Evolutionary conservation across 345 rosid genomes (phyloP), one percentile per base, ranked within the genome.

Genomic region (Pugionium cornutum): DNA sequence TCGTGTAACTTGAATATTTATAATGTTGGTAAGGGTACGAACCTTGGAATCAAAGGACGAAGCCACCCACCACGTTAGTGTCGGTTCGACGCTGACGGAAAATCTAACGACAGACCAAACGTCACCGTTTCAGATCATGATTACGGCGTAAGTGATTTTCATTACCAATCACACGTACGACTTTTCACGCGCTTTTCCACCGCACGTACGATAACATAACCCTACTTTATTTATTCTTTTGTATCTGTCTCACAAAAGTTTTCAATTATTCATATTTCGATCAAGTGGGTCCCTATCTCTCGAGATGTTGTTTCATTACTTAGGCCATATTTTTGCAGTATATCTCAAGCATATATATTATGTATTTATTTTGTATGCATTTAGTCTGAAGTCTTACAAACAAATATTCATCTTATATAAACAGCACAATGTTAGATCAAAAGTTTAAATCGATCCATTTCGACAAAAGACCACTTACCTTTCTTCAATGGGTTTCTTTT

Each of bases 371-470:
- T 49, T 58, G 32, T 46, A 49, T 50, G 35, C 45, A 68, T 33
- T 58, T 26, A 34, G 28, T 48, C 6, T 33, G 6, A 39, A 58
- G 58, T 58, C 50, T 41, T 58, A 29, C n/a, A 33, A 58, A 50
- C 36, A 68, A 67, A 49, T 34, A 33, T 58, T 48, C 51, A 31
- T 31, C 6, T 9, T 18, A 35, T 9, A 5, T 59, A 58, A 41
- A 59, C 27, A n/a, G 42, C 46, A 28, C 39, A 43, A 3, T 49
- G 53, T 69, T 7, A 52, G 67, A 52, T 69, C 61, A 61, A 44
- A 69, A 28, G 67, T 63, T 69, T 35, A 34, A 43, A 44, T 69
- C 62, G 67, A 30, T 37, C 30, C 29, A 68, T 68, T 41, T 32
- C 9, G 6, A 58, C 30, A 0, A 58, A 40, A 40, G 52, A 50